Evolutionary conservation across 306 rosid species (phyloP).

Genomic region (Prunus fruticosa): DNA sequence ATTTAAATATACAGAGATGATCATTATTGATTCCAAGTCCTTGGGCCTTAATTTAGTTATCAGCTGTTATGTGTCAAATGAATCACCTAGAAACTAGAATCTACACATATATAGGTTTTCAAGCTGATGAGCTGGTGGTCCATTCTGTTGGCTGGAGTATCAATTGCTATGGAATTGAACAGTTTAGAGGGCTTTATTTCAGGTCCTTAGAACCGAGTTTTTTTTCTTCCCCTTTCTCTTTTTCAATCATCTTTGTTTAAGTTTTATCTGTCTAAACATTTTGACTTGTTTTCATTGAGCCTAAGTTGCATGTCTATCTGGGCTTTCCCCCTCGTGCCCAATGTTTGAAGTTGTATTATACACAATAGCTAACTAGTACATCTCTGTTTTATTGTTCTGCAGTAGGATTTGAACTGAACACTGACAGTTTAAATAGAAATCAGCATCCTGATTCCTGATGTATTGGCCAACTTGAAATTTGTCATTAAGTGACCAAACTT

Average conservation of each 20-base stretch:
- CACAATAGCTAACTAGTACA: not conserved
- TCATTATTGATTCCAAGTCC: not conserved
- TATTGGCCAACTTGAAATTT: not conserved
- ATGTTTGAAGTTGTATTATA: not conserved
- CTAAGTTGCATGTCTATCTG: not conserved
- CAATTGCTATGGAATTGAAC: not conserved
- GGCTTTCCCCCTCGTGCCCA: not conserved
- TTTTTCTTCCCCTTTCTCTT: not conserved
- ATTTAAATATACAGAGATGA: not conserved
- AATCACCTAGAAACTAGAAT: not conserved
- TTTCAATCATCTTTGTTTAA: not conserved
- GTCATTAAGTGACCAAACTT: not conserved
- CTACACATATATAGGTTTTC: not conserved
- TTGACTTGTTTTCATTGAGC: too few species aligned
- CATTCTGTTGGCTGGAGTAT: constrained; percentile 13
- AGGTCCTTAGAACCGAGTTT: not conserved
- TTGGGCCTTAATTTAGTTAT: not conserved
- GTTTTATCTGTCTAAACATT: not conserved
- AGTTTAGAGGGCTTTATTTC: not conserved
- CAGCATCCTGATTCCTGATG: not conserved
- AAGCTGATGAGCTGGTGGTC: not conserved
- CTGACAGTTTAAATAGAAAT: not conserved
- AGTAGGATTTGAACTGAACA: not conserved
- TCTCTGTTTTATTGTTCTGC: too few species aligned
- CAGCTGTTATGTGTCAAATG: not conserved